These are phyloP conservation scores for Piedraia hortae DNA, from an alignment of 2,329 filamentous ascomycete genomes.

Conservation along the genomic window DNA sequence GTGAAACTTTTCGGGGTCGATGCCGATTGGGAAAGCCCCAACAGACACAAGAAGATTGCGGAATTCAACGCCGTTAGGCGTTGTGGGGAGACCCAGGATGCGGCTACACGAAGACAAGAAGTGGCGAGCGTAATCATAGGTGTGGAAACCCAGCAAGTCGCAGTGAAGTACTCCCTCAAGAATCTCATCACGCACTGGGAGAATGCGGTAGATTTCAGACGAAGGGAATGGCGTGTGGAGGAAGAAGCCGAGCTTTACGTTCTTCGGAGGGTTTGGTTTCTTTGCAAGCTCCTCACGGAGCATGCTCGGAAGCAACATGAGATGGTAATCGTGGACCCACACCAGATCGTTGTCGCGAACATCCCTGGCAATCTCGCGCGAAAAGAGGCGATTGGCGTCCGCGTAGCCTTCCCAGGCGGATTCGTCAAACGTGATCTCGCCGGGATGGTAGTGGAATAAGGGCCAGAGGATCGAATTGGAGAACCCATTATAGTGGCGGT, in stretches of 20 bases:
- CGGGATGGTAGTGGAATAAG: slow-evolving; percentile 93
- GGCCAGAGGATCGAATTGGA: slow-evolving; percentile 97
- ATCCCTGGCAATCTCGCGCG: slow-evolving; percentile 60
- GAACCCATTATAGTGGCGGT: slow-evolving; percentile 93
- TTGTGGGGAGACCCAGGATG: slow-evolving; percentile 54
- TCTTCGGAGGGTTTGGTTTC: slow-evolving; percentile 33
- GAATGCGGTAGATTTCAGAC: slow-evolving; percentile 85
- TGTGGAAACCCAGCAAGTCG: slow-evolving; percentile 92
- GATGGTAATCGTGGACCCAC: slow-evolving; percentile 96
- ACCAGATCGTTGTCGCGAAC: slow-evolving; percentile 83
- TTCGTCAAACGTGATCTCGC: slow-evolving; percentile 95
- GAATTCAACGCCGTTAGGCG: slow-evolving; percentile 80
- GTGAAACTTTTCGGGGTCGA: slow-evolving; percentile 88
- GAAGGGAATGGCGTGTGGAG: slow-evolving; percentile 91
- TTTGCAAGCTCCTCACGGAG: slow-evolving; percentile 52
- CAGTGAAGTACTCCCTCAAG: slow-evolving; percentile 71
- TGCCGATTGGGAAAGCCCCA: slow-evolving; percentile 89
- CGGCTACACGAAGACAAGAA: slow-evolving; percentile 93
- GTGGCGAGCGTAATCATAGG: slow-evolving; percentile 94
- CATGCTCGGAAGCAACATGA: slow-evolving; percentile 92
- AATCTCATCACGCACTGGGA: slow-evolving; percentile 74
- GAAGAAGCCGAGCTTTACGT: slow-evolving; percentile 96
- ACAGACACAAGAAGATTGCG: slow-evolving; percentile 70
- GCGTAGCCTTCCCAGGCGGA: slow-evolving; percentile 79
- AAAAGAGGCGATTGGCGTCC: slow-evolving; percentile 79